These are phyloP conservation scores for Ophiostoma triangulosporum DNA, from an alignment of 2,329 filamentous ascomycete genomes.

Conservation along the genomic window DNA sequence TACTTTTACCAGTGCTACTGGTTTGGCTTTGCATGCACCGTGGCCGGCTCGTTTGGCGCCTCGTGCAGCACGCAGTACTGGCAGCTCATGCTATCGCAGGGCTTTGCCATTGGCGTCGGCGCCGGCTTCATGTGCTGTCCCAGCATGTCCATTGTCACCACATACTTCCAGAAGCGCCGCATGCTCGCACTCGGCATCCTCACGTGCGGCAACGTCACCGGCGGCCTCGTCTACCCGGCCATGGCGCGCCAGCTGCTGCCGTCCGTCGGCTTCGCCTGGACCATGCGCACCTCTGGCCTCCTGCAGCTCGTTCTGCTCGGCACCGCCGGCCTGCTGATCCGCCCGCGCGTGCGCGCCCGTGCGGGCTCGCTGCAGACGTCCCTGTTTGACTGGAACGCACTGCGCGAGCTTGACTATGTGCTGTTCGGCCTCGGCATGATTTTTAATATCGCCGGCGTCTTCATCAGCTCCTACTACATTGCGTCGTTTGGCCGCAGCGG, in stretches of 20 bases:
- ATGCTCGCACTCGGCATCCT: constrained; percentile 22
- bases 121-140: constrained; percentile 25
- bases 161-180: constrained; percentile 24
- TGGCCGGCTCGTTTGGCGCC: constrained; percentile 9
- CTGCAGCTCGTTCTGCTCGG: constrained; percentile 22
- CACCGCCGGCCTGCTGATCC: constrained; percentile 21
- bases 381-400: constrained; percentile 26
- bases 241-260: constrained; percentile 24
- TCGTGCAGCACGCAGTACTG: constrained; percentile 12
- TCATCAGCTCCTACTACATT: constrained; percentile 33
- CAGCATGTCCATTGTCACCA: constrained; percentile 21
- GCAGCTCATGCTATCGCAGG: constrained; percentile 22
- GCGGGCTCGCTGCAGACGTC: constrained; percentile 18
- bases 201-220: constrained; percentile 22
- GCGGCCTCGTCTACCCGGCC: constrained; percentile 26
- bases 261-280: constrained; percentile 25
- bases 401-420: constrained; percentile 25
- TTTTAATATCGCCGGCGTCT: constrained; percentile 23
- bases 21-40: constrained; percentile 5
- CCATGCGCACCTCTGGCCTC: constrained; percentile 26
- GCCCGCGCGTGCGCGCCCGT: constrained; percentile 22
- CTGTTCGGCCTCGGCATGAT: constrained; percentile 29
- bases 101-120: constrained; percentile 23
- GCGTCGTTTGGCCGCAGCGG: constrained; percentile 21
- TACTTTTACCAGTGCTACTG: constrained; percentile 10